phyloP scores from a whole-genome alignment of 139 green algal species.

The Auxenochlorella pyrenoidosa region DNA sequence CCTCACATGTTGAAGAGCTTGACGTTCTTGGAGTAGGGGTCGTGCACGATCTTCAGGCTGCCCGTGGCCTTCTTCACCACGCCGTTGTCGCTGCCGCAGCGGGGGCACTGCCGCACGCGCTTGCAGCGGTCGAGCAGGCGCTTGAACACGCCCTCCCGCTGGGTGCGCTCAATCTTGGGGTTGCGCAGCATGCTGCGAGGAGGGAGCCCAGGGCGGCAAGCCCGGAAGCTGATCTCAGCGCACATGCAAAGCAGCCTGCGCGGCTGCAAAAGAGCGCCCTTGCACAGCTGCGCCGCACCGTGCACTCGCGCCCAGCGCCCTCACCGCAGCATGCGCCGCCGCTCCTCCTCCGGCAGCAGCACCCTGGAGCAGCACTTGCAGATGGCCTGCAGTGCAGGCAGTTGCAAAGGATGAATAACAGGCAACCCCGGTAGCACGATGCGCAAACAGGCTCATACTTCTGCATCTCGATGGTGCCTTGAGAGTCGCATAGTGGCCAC shows the following conservation, averaged over 20 bases:
- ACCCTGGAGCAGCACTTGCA: slow-evolving; percentile 97
- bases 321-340: slow-evolving; percentile 61
- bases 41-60: slow-evolving; percentile 91
- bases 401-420: neutral
- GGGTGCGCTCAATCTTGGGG: slow-evolving; percentile 78
- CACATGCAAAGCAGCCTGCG: no score
- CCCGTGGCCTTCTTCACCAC: slow-evolving; percentile 86
- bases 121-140: slow-evolving; percentile 93
- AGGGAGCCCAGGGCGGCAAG: neutral
- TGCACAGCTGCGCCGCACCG: no score
- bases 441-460: no score
- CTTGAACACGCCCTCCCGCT: slow-evolving; percentile 80
- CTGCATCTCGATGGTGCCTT: no score
- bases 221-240: neutral
- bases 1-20: slow-evolving; percentile 46
- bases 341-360: slow-evolving; percentile 86
- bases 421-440: no score
- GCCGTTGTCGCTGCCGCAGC: slow-evolving; percentile 83
- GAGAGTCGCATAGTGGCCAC: no score
- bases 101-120: slow-evolving; percentile 76
- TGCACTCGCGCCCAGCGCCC: neutral
- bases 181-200: slow-evolving; percentile 62
- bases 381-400: slow-evolving; percentile 79
- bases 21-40: slow-evolving; percentile 87
- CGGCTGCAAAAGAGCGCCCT: no score